Percentiles rank a stretch among this genome's conserved stretches.
Evolutionary conservation across 2,329 filamentous ascomycete genomes (phyloP).

Genomic region (Aspergillus ustus): DNA sequence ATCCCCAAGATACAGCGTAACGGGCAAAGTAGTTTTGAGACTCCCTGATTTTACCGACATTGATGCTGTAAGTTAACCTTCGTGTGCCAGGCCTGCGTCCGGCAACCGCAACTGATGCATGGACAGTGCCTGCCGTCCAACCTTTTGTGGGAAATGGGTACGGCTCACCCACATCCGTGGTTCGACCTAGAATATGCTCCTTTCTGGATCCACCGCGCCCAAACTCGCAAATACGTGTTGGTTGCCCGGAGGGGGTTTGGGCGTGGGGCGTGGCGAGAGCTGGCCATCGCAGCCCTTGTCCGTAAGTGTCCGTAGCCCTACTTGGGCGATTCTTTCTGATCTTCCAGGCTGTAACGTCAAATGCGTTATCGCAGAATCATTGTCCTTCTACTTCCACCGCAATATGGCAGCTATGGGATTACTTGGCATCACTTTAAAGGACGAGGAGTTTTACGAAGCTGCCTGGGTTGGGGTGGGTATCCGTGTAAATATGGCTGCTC

Average conservation of each 20-base stretch:
- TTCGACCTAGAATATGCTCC: not conserved
- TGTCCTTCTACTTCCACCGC: slow-evolving; percentile 53
- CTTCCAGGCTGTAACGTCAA: slow-evolving; percentile 34
- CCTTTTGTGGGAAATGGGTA: no score
- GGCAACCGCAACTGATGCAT: no score
- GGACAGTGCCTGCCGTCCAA: no score
- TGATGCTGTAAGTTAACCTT: no score
- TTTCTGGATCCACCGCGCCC: not conserved
- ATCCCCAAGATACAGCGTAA: no score
- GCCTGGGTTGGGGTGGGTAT: slow-evolving; percentile 40
- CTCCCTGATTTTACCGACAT: no score
- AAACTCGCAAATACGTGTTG: slow-evolving; percentile 40
- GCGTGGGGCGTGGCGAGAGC: slow-evolving; percentile 51
- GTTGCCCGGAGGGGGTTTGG: slow-evolving; percentile 55
- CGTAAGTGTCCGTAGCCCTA: slow-evolving; percentile 23
- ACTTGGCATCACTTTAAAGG: slow-evolving; percentile 47
- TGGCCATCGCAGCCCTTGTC: slow-evolving; percentile 49
- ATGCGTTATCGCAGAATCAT: slow-evolving; percentile 52
- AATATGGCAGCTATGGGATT: slow-evolving; percentile 54
- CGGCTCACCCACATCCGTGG: no score
- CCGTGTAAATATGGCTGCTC: slow-evolving; percentile 38
- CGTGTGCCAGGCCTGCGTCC: no score
- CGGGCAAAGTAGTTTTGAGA: no score
- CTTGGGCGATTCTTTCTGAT: not conserved
- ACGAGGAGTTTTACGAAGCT: slow-evolving; percentile 45